Evolutionary conservation across 176 grass and related monocot species (phyloP).

Genomic region (Poa annua): DNA sequence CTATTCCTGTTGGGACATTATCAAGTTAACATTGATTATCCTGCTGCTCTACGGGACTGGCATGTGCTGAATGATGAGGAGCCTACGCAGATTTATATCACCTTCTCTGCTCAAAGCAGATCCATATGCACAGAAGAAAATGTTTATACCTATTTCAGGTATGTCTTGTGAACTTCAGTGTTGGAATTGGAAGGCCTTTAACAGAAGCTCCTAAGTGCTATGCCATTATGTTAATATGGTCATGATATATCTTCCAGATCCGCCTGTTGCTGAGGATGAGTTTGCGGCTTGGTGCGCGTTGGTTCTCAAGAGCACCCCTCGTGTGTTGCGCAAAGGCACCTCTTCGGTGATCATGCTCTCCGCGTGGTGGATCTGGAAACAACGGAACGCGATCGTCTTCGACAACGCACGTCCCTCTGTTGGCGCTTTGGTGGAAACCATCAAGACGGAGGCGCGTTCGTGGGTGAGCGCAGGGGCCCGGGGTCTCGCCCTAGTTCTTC

Average conservation of each 20-base stretch:
- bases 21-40: neutral
- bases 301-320: too few relatives aligned
- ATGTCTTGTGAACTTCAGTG: conserved; percentile 18
- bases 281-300: too few relatives aligned
- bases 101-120: conserved; percentile 56
- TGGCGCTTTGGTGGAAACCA: too few relatives aligned
- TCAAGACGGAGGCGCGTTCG: too few relatives aligned
- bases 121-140: conserved; percentile 36
- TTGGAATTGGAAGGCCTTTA: neutral
- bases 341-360: too few relatives aligned
- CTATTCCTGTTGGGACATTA: conserved; percentile 60
- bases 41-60: neutral
- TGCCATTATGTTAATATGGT: neutral
- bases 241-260: conserved; percentile 46
- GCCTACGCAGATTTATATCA: conserved; percentile 56
- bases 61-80: neutral
- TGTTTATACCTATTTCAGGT: conserved; percentile 58
- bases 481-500: too few relatives aligned
- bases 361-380: too few relatives aligned
- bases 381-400: too few relatives aligned
- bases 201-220: conserved; percentile 5
- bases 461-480: too few relatives aligned
- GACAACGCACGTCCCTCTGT: too few relatives aligned
- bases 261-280: too few relatives aligned
- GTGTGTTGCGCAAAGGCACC: too few relatives aligned